These are phyloP conservation scores for Sphaerostilbella broomeana DNA, from an alignment of 2,329 filamentous ascomycete species.

Conservation along the genomic window DNA sequence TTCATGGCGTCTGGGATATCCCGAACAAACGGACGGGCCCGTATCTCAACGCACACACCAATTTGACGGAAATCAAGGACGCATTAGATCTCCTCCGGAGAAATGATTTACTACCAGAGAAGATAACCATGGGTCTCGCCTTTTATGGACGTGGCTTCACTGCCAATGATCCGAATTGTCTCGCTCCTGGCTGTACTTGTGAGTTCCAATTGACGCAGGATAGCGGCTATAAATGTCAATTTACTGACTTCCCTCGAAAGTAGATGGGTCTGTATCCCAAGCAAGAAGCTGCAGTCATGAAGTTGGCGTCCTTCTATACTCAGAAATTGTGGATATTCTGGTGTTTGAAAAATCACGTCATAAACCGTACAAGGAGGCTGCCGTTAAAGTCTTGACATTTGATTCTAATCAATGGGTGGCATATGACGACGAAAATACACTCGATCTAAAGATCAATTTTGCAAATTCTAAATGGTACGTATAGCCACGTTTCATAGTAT, in stretches of 20 bases:
- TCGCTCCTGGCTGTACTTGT: neutral
- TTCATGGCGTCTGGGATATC: constrained; percentile 38
- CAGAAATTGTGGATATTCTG: constrained; percentile 28
- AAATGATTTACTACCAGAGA: constrained; percentile 33
- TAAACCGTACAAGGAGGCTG: constrained; percentile 20
- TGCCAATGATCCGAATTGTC: neutral
- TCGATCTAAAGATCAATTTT: constrained; percentile 27
- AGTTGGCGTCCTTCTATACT: constrained; percentile 23
- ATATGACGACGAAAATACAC: constrained; percentile 30
- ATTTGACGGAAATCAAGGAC: constrained; percentile 40
- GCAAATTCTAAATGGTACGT: constrained; percentile 16
- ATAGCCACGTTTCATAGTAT: neutral
- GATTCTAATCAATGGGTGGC: constrained; percentile 31
- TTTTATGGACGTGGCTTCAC: constrained; percentile 36
- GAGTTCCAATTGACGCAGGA: neutral
- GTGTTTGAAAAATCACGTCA: constrained; percentile 13
- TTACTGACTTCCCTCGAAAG: constrained; percentile 19
- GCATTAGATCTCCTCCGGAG: constrained; percentile 42
- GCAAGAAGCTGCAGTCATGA: constrained; percentile 24
- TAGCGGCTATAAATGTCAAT: neutral
- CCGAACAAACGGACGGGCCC: constrained; percentile 21
- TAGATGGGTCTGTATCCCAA: constrained; percentile 16
- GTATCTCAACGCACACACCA: constrained; percentile 35
- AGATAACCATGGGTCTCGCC: constrained; percentile 38
- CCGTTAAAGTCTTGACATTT: constrained; percentile 27